These are phyloP conservation scores for Lasiodiplodia sp. DNA, from an alignment of 2,329 filamentous ascomycete genomes.

Conservation along the genomic window DNA sequence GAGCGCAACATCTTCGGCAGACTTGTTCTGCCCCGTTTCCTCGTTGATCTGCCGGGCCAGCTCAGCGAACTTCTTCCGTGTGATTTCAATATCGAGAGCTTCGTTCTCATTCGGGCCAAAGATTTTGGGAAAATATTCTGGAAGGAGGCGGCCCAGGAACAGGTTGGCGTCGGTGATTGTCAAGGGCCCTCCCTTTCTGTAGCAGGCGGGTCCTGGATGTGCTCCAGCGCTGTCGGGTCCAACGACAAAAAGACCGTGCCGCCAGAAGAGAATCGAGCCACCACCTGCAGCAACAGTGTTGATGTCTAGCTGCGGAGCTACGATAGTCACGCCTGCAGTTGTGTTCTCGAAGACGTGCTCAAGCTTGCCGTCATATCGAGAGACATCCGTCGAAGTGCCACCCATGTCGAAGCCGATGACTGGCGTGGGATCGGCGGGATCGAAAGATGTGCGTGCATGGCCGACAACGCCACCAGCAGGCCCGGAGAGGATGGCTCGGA, in stretches of 20 bases:
- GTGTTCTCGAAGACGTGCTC: constrained; percentile 44
- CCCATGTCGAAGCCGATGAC: constrained; percentile 44
- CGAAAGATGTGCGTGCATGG: constrained; percentile 42
- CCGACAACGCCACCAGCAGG: constrained; percentile 48
- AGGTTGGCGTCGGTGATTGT: constrained; percentile 47
- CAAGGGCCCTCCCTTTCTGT: constrained; percentile 45
- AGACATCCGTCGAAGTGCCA: constrained; percentile 44
- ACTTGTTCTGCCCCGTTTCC: constrained; percentile 39
- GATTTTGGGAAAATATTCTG: constrained; percentile 43
- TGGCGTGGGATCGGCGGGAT: constrained; percentile 35
- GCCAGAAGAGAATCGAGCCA: constrained; percentile 83
- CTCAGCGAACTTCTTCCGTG: constrained; percentile 50
- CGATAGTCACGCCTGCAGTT: constrained; percentile 42
- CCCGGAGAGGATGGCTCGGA: constrained; percentile 42
- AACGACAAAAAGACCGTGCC: constrained; percentile 87
- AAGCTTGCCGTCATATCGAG: constrained; percentile 41
- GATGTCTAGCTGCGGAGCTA: constrained; percentile 43
- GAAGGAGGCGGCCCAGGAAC: constrained; percentile 41
- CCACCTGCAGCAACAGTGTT: constrained; percentile 61
- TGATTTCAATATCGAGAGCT: constrained; percentile 53
- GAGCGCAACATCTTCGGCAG: constrained; percentile 37
- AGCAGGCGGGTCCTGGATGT: constrained; percentile 45
- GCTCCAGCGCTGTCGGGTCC: constrained; percentile 67
- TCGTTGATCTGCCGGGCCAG: constrained; percentile 36
- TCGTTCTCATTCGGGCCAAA: constrained; percentile 44